These are phyloP conservation scores for Batrachochytrium dendrobatidis DNA, from an alignment of 371 early-diverging fungal species.

Conservation along the genomic window DNA sequence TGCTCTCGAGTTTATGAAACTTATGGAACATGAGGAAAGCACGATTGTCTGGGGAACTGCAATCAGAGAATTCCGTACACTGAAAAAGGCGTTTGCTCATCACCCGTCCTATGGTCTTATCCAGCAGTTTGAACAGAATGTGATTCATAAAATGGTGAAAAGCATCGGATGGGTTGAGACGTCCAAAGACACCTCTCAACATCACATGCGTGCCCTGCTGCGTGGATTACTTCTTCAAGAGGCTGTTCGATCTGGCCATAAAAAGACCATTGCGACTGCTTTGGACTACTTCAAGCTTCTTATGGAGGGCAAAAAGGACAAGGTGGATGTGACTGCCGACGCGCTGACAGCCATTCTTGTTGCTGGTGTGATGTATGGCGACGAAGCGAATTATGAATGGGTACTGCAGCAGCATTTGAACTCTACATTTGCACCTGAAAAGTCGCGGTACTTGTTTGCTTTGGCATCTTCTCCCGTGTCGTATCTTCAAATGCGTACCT, in stretches of 20 bases:
- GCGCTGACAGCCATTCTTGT: conserved; percentile 68
- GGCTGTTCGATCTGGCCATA: conserved; percentile 16
- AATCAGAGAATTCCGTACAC: conserved; percentile 12
- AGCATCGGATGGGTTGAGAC: conserved; percentile 26
- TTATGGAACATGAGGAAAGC: conserved; percentile 15
- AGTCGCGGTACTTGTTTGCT: conserved; percentile 66
- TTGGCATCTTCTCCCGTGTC: conserved; percentile 58
- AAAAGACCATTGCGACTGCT: conserved; percentile 13
- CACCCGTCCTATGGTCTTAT: conserved; percentile 14
- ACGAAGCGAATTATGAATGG: conserved; percentile 65
- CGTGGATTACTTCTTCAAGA: conserved; percentile 14
- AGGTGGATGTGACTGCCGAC: conserved; percentile 57
- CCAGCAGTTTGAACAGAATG: conserved; percentile 6
- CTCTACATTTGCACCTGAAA: conserved; percentile 56
- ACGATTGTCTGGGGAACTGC: conserved; percentile 22
- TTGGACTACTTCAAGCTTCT: conserved; percentile 17
- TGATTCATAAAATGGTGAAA: conserved; percentile 13
- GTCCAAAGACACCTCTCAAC: conserved; percentile 2
- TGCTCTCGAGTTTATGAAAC: conserved; percentile 8
- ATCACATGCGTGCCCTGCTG: conserved; percentile 20
- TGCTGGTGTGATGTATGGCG: conserved; percentile 67
- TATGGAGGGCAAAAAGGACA: conserved; percentile 15
- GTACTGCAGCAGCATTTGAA: conserved; percentile 61
- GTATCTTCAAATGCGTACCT: conserved; percentile 48
- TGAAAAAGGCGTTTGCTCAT: conserved; percentile 9